Base-by-base conservation (phyloP, 768 basidiomycete species). In the Gyrodon lividus region DNA sequence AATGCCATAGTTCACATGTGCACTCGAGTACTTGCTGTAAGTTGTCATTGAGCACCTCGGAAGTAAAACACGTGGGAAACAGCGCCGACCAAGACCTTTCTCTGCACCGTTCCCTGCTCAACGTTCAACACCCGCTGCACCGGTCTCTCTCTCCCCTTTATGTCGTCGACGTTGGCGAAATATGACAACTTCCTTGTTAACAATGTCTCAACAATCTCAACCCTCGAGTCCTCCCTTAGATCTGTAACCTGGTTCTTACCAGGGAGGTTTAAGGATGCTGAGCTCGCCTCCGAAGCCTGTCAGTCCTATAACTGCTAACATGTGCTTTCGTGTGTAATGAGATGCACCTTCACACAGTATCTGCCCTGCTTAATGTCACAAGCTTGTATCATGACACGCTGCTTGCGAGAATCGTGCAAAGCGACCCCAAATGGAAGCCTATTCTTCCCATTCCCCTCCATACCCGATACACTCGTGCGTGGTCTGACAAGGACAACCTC, bases 241-340 rank as follows among this genome's bases (percentile, higher is more conserved):
- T 94, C 92, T 34, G 72, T 98, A 51, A 94, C 93, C 41, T 98
- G 95, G 94, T 85, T 98, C 61, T 74, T 98, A 39, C 96, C 96
- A 39, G 95, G 95, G 54, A 81, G 94, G 57, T 98, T 98, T 80
- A 93, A 92, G 71, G 95, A 98, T 78, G 93, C 94, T 41, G 95
- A 98, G 69, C 75, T 98, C 44, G 94, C 91, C 53, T 93, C 92
- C 12, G 96, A 98, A 81, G 83, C 88, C 63, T 76, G 95, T 96
- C 59, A 79, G 93, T 89, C 55, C 49, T 54, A 54, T 51, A 24
- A 46, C 40, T 51, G 39, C 26, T 53, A 31, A 24, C 51, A 38
- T 46, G 38, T 55, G 40, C 55, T 56, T 48, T 58, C 43, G 52
- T 49, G 51, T 56, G 51, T 57, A 58, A 64, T 48, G 49, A 49